These are phyloP conservation scores for Polyporus tsugae DNA, from an alignment of 1,284 basidiomycete genomes.

Conservation along the genomic window DNA sequence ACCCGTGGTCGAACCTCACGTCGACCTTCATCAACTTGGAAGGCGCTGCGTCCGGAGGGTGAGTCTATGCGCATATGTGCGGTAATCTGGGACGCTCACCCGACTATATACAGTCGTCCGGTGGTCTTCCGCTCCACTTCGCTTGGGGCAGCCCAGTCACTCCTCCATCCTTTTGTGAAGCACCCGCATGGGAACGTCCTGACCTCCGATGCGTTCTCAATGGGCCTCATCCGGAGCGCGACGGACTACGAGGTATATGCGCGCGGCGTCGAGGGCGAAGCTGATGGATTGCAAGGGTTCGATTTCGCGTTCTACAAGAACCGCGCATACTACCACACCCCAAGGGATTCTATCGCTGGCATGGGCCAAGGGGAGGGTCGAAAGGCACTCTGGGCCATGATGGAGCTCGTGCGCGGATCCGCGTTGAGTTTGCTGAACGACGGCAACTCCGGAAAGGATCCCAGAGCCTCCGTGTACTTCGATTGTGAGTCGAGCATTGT, in stretches of 20 bases:
- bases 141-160: conserved; percentile 57
- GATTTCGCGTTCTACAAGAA: conserved; percentile 80
- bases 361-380: conserved; percentile 56
- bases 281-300: conserved; percentile 63
- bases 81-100: not conserved
- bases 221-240: conserved; percentile 65
- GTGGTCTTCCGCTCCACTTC: conserved; percentile 73
- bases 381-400: conserved; percentile 76
- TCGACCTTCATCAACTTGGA: conserved; percentile 80
- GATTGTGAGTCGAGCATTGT: conserved; percentile 59
- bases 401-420: conserved; percentile 66
- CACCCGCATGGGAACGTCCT: conserved; percentile 76
- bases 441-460: conserved; percentile 40
- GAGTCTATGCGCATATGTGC: conserved; percentile 39
- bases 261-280: conserved; percentile 30
- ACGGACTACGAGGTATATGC: conserved; percentile 77
- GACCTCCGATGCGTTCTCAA: conserved; percentile 69
- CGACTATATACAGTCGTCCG: conserved; percentile 50
- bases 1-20: conserved; percentile 75
- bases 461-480: conserved; percentile 64
- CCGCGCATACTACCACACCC: conserved; percentile 76
- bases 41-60: conserved; percentile 84
- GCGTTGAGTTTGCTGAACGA: conserved; percentile 61
- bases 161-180: conserved; percentile 50
- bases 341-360: conserved; percentile 57